Base-by-base conservation (phyloP, 1,284 basidiomycete species). In the Ceratobasidium sp. region DNA sequence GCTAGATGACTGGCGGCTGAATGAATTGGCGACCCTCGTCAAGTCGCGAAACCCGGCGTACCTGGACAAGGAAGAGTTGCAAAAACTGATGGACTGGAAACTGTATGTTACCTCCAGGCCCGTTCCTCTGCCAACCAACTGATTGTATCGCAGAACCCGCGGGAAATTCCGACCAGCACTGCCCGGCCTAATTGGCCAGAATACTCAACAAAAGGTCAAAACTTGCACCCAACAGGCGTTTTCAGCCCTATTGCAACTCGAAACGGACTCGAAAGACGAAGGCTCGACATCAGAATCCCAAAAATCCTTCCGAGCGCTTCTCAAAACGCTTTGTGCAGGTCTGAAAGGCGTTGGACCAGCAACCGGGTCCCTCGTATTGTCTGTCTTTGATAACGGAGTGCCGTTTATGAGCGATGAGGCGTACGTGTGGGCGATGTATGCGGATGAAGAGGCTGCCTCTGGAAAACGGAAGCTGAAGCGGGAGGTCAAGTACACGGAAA, bases 321-420 rank as follows among this genome's bases (percentile, higher is more conserved):
- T 70, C 5, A 70, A 60, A n/a, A 16, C 56, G 9, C 46, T 70
- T 38, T 70, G 67, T 46, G 56, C 42, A 7, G 21, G 21, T 6
- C 30, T 70, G 14, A 70, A 70, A 70, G 67, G 67, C n/a, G 67
- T 70, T 36, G 67, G 67, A 30, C 67, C 67, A 36, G 67, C 67
- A 18, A 70, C 67, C 21, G 67, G 36, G 11, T 70, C 67, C 2
- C 56, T 70, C 11, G 54, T 70, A 8, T 33, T 70, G 12, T 70
- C 67, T n/a, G 23, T 70, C 30, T 49, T 33, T 44, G 67, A 70
- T 23, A 40, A 59, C 23, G 30, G 44, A n/a, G 40, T 70, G 7
- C 67, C 67, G n/a, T 70, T 70, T 25, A 70, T 70, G 67, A 70
- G 67, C 67, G 67, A 70, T 38, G 67, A 70, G 33, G 54, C 67